Base-by-base conservation (phyloP, 73 alveolate genomes). In the Tetrahymena malaccensis region DNA sequence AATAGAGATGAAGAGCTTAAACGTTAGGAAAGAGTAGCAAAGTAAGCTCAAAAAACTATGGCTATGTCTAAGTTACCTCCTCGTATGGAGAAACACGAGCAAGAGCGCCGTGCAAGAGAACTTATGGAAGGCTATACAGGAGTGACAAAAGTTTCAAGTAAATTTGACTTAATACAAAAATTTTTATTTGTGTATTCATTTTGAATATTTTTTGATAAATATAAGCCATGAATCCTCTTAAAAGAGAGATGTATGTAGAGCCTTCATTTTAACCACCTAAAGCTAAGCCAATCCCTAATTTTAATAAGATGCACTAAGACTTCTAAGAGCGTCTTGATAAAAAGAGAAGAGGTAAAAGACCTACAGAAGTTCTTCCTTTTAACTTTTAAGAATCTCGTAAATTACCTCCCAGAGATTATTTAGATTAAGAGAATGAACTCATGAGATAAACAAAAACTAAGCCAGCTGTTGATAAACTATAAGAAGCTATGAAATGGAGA, bases 271-370 rank as follows among this genome's bases (percentile, higher is more conserved):
- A 97, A 94, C 97, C 98, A n/a, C 96, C 96, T 10, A 97, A 97
- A 94, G 98, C 99, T 8, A 98, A 98, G 95, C 96, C 97, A n/a
- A 99, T 99, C 0, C 99, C 99, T 50, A 99, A 99, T 89, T 99
- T 99, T 97, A 95, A 96, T n/a, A 56, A 96, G 43, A 97, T 98
- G 35, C 99, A 99, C 93, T 97, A 96, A 84, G 94, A 97, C 44
- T 99, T 99, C 96, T 93, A 96, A 93, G 96, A 97, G 44, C 94
- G 97, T 85, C 96, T 99, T 70, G 99, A 98, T 57, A 96, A 96
- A 84, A 98, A 96, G 96, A 98, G 97, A 94, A 84, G 97, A 85
- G 95, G 98, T 16, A 97, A 96, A 94, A 95, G 98, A 38, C 97
- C 98, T 4, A 98, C 99, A 85, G 98, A 94, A 37, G 99, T 99